Conservation (phyloP, 352 stramenopile genomes). For the Pythium apleroticum region DNA sequence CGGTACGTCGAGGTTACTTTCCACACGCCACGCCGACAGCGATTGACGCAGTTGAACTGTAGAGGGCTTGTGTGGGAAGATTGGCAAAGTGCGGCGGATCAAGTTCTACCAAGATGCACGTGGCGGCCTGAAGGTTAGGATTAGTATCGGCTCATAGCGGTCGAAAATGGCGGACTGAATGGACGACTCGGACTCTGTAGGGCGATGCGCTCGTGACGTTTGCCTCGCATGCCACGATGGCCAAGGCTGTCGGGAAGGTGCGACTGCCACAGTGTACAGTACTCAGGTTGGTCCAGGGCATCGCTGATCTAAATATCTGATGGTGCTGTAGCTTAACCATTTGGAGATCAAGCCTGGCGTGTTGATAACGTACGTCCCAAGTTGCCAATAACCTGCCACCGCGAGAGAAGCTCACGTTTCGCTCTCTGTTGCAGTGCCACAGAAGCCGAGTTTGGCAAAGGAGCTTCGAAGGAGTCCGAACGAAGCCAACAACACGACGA, state of each 20-base stretch:
- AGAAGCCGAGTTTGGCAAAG: constrained; percentile 10
- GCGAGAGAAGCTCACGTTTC: no score
- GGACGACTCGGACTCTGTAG: constrained; percentile 22
- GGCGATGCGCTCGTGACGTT: constrained; percentile 88
- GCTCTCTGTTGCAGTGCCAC: constrained; percentile 12
- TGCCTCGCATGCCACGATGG: constrained; percentile 58
- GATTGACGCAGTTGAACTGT: neutral
- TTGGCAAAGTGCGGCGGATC: constrained; percentile 81
- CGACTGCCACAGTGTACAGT: neutral
- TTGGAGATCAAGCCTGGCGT: constrained; percentile 87
- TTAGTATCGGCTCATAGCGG: neutral
- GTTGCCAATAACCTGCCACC: no score
- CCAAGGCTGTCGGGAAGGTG: constrained; percentile 53
- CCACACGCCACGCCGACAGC: neutral
- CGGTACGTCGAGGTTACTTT: constrained; percentile 31
- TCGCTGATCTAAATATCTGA: constrained; percentile 28
- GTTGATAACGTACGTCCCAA: constrained; percentile 64
- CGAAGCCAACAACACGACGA: neutral
- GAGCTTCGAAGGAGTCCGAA: neutral
- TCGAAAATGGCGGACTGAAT: neutral
- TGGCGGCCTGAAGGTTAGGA: constrained; percentile 58
- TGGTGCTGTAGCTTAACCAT: constrained; percentile 54
- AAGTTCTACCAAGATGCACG: constrained; percentile 87
- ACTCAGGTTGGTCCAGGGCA: no score
- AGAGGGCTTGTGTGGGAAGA: constrained; percentile 70